These are phyloP conservation scores for Gossypium anomalum DNA, from an alignment of 345 rosid genomes.

Conservation along the genomic window DNA sequence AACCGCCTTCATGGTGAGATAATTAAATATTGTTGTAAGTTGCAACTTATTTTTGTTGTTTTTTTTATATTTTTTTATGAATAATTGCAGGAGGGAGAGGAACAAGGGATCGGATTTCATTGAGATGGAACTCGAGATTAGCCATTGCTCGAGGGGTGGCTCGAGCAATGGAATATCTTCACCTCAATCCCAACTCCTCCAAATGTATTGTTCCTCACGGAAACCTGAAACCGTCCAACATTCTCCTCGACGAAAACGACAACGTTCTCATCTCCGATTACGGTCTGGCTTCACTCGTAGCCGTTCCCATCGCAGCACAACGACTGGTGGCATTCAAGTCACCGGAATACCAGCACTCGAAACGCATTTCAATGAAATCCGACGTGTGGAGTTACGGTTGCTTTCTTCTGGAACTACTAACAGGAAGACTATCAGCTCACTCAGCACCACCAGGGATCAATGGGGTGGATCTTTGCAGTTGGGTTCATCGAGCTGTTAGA, in stretches of 20 bases:
- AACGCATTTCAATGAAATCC: slow-evolving; percentile 34
- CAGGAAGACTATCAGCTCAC: slow-evolving; percentile 30
- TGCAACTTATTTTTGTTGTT: not conserved
- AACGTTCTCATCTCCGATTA: slow-evolving; percentile 43
- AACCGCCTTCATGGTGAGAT: slow-evolving; percentile 48
- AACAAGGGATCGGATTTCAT: slow-evolving; percentile 31
- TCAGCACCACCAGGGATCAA: slow-evolving; percentile 45
- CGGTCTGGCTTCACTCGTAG: slow-evolving; percentile 37
- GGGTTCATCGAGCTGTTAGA: slow-evolving; percentile 56
- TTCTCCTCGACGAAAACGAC: slow-evolving; percentile 41
- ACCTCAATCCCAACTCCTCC: slow-evolving; percentile 21
- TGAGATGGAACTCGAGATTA: slow-evolving; percentile 47
- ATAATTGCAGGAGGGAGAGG: slow-evolving; percentile 35
- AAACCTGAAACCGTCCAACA: slow-evolving; percentile 52
- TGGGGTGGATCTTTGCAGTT: slow-evolving; percentile 44
- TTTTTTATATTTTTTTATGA: not conserved
- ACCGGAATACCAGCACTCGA: slow-evolving; percentile 38
- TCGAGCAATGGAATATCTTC: slow-evolving; percentile 48
- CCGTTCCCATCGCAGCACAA: slow-evolving; percentile 38
- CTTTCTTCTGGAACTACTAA: slow-evolving; percentile 46
- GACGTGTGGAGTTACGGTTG: slow-evolving; percentile 58
- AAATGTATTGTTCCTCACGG: slow-evolving; percentile 39
- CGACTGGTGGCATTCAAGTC: slow-evolving; percentile 40
- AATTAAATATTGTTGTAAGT: not conserved
- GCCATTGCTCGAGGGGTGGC: slow-evolving; percentile 43